These are phyloP conservation scores for Mycena latifolia DNA, from an alignment of 768 basidiomycete genomes.

Conservation along the genomic window DNA sequence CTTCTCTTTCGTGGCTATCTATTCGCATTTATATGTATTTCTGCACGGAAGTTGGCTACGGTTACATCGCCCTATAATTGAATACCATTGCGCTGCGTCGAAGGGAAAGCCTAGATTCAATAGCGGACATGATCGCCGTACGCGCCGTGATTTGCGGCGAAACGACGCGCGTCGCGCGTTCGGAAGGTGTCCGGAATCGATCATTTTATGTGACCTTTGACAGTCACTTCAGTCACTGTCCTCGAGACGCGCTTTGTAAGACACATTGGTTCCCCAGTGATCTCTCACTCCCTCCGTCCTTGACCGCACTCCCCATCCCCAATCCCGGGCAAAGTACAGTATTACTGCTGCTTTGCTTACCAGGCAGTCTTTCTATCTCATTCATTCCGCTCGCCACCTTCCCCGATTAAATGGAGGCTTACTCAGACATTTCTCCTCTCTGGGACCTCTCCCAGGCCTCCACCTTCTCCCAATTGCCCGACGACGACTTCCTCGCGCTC, in stretches of 20 bases:
- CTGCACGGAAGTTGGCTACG: constrained; percentile 14
- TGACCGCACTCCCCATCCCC: constrained; percentile 4
- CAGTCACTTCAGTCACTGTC: constrained; percentile 1
- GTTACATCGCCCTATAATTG: constrained; percentile 17
- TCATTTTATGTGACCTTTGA: no score
- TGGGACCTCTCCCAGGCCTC: constrained; percentile 77
- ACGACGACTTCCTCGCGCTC: constrained; percentile 83
- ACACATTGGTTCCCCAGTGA: not conserved
- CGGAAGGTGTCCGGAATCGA: no score
- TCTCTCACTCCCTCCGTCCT: constrained; percentile 15
- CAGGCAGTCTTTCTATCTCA: not conserved
- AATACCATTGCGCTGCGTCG: not conserved
- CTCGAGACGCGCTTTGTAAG: constrained; percentile 27
- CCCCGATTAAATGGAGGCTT: constrained; percentile 61
- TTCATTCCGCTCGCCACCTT: constrained; percentile 11
- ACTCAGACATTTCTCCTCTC: constrained; percentile 60
- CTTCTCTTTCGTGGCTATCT: constrained; percentile 18
- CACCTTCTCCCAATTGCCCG: constrained; percentile 73
- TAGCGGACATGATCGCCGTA: no score
- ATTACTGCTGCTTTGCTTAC: not conserved
- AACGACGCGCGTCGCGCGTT: constrained; percentile 14
- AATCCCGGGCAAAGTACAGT: not conserved
- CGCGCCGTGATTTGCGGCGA: no score
- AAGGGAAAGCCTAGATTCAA: no score
- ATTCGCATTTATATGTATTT: constrained; percentile 29